Base-by-base conservation (phyloP, 2,329 filamentous ascomycete genomes). In the Beauveria pseudobassiana region DNA sequence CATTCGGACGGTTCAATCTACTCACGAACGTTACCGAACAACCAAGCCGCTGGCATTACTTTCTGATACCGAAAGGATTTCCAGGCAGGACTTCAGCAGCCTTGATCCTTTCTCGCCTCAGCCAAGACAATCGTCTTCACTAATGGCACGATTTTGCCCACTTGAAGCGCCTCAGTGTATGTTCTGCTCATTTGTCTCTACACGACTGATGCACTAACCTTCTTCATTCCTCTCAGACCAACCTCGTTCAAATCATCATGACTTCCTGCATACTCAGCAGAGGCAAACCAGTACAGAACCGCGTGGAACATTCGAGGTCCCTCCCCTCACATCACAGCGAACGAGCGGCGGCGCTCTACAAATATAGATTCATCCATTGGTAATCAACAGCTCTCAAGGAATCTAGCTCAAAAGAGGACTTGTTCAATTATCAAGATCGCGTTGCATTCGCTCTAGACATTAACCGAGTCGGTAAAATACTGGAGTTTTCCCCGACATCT, bases 361-460 rank as follows among this genome's bases (percentile, higher is more conserved):
- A 56, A 58, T 34, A 18, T 34, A 18, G 34, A 20, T 9, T 5
- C 28, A 38, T 52, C n/a, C n/a, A 48, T 24, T 12, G 38, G 5
- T 3, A 34, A 89, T 88, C 1, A 90, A 86, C 71, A 76, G 5
- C 78, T 74, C 50, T 71, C 1, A 80, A 84, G 43, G 84, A 89
- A 40, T 71, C 75, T 6, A 78, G 73, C 51, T 70, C 78, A 1
- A 80, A 84, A 43, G 84, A 89, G 43, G 85, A 91, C 46, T 76
- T 81, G 14, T 84, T 88, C 62, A 85, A 83, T 58, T 89, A 96
- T 69, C 85, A 89, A 68, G 82, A 83, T 46, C 85, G 91, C 30
- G 76, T 99, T 61, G 92, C 93, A 9, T 78, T 87, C 18, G 95
- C 95, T 3, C 79, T 98, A 57, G 83, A 90, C n/a, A 81, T 98